Evolutionary conservation across 495 filamentous ascomycete genomes (phyloP), one percentile per base, ranked within the genome.

Genomic region (Neohortaea acidophila): DNA sequence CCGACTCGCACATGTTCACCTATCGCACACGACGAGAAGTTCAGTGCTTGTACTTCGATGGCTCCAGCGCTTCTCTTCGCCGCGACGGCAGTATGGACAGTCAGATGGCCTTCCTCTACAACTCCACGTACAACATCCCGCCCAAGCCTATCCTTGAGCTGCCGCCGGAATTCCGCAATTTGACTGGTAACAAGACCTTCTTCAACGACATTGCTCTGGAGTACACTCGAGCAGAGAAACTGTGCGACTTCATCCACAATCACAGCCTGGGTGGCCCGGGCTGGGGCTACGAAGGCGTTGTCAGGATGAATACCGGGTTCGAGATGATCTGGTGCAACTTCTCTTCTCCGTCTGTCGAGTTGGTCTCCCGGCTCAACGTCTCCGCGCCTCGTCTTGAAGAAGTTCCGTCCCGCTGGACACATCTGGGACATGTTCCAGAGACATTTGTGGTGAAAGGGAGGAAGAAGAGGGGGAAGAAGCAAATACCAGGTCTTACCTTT

Each of bases 281-380:
- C 20, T 59, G 47, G 62, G 60, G 60, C 15, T 57, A 54, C 41
- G 60, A 66, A 33, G 63, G 60, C 9, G 53, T 66, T 31, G 58
- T 66, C 24, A 49, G 62, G 41, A 66, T 66, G 63, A 62, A 65
- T 45, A 53, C 63, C 8, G 63, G 61, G 11, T 66, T 64, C 37
- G 61, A 64, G 49, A 42, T 61, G 39, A 58, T 64, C 19, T 61
- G 58, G 57, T 66, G 63, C 40, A 55, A 65, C 41, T 65, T 63
- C 28, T 47, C 31, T 17, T 45, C 38, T 26, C 47, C 50, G 9
- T 58, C 54, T 7, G 31, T 59, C 19, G 44, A 53, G 28, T 38
- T 63, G 38, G 47, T 62, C 14, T 58, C 53, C 11, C 52, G 56
- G 14, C 48, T 62, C 0, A n/a, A n/a, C n/a, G n/a, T n/a, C n/a